Base-by-base conservation (phyloP, 768 basidiomycete genomes). In the Xerocomellus dryophilus region DNA sequence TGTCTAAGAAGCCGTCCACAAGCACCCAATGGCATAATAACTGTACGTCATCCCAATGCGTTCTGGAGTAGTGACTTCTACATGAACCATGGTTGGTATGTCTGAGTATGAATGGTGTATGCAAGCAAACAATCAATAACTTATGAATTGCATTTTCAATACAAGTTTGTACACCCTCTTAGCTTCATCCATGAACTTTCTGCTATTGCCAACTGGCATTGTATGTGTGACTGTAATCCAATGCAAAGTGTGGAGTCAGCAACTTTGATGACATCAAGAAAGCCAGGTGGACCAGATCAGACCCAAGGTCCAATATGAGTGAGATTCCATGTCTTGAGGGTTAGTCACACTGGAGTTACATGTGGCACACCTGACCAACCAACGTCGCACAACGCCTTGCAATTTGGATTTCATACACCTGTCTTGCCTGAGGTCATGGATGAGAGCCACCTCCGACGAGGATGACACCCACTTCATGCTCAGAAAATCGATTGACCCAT, bases 181-280 rank as follows among this genome's bases (percentile, higher is more conserved):
- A 0, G 90, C 88, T 69, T 92, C 88, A 7, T 81, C 72, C 0
- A 91, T 88, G 69, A 95, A 98, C 63, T 81, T 88, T 0, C 96
- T 96, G 3, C 87, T 86, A 62, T 98, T 98, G 0, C 96, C 96
- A n/a, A 97, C 83, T 14, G 91, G 90, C 78, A 89, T 92, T 0
- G 89, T 91, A 9, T 90, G 85, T 2, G 90, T 86, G 57, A 85
- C 70, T 85, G 54, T 79, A 76, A 15, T 75, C 74, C 43, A 77
- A 76, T 70, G 48, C 68, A 60, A n/a, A 21, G 18, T 36, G 7
- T 27, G 32, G 35, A 38, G 17, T 47, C 27, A 48, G 18, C 9
- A 6, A 18, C n/a, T n/a, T n/a, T 5, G 7, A 31, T 15, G 7
- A 42, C 23, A 20, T 27, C 32, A 21, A 43, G 25, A 6, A 32